phyloP scores from a whole-genome alignment of 2,329 filamentous ascomycete genomes.

The Graphium sp. region DNA sequence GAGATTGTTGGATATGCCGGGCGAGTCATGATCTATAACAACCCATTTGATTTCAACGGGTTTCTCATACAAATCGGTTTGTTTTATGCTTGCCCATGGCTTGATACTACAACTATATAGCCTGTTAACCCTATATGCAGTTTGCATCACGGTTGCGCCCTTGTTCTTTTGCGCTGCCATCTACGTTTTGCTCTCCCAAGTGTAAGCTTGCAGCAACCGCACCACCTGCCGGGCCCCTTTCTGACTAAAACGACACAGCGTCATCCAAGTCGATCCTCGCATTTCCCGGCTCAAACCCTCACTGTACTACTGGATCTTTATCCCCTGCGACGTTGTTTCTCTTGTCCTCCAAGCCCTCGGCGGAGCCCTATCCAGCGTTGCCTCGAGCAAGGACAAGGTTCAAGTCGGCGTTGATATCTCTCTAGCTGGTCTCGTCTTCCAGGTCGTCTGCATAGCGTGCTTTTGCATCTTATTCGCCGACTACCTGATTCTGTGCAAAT shows the following conservation, averaged over 20 bases:
- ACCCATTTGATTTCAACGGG: conserved; percentile 37
- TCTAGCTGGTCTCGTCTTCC: conserved; percentile 31
- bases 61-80: conserved; percentile 45
- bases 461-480: conserved; percentile 23
- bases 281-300: conserved; percentile 14
- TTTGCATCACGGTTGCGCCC: conserved; percentile 17
- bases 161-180: conserved; percentile 13
- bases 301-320: conserved; percentile 18
- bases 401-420: conserved; percentile 27
- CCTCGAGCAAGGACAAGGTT: conserved; percentile 12
- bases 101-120: conserved; percentile 37
- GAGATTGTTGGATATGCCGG: conserved; percentile 49
- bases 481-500: conserved; percentile 17
- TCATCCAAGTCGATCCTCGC: conserved; percentile 11
- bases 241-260: conserved; percentile 2
- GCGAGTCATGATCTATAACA: conserved; percentile 34
- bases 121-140: conserved; percentile 26
- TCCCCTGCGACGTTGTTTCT: conserved; percentile 31
- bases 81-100: conserved; percentile 45
- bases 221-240: conserved; percentile 9
- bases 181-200: conserved; percentile 12
- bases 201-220: conserved; percentile 13
- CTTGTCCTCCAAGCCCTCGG: conserved; percentile 33
- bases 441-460: conserved; percentile 27
- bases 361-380: conserved; percentile 23